A percentile compares a stretch with the other conserved stretches of the same genome.
Evolutionary conservation across 257 asterid genomes (phyloP).

Genomic region (Asclepias syriaca): DNA sequence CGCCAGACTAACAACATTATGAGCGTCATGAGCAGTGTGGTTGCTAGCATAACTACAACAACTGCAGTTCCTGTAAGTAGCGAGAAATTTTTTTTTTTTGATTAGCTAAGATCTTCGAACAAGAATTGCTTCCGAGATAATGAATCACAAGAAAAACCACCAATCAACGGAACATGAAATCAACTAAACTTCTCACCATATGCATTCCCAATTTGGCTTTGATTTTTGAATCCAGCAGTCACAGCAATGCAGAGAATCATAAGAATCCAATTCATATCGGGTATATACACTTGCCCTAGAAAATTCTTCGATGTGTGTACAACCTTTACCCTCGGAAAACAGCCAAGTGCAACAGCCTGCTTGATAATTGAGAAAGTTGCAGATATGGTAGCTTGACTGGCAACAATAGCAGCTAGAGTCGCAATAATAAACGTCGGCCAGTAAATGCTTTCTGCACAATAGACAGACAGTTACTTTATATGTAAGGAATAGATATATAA

Average conservation of each 20-base stretch:
- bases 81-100: no score
- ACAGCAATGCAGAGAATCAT: constrained; percentile 95
- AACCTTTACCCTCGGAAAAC: constrained; percentile 95
- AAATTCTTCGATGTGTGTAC: constrained; percentile 91
- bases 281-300: constrained; percentile 86
- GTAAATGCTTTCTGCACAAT: constrained; percentile 60
- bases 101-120: not conserved
- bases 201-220: constrained; percentile 95
- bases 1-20: constrained; percentile 94
- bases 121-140: not conserved
- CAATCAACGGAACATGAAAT: not conserved
- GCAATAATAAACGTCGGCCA: constrained; percentile 92
- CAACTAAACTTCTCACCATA: constrained; percentile 45
- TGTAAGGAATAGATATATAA: not conserved
- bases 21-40: constrained; percentile 85
- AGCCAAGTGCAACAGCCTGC: constrained; percentile 94
- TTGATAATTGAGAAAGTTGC: constrained; percentile 93
- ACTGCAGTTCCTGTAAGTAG: constrained; percentile 80
- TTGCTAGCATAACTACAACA: constrained; percentile 87
- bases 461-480: not conserved
- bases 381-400: constrained; percentile 94
- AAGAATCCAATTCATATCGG: constrained; percentile 95
- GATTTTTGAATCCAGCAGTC: constrained; percentile 92
- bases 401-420: constrained; percentile 90
- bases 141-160: not conserved